A percentile compares a stretch with the other conserved stretches of the same genome.
Evolutionary conservation across 805 yeast genomes (phyloP).

Genomic region (Candida arabinofermentans): DNA sequence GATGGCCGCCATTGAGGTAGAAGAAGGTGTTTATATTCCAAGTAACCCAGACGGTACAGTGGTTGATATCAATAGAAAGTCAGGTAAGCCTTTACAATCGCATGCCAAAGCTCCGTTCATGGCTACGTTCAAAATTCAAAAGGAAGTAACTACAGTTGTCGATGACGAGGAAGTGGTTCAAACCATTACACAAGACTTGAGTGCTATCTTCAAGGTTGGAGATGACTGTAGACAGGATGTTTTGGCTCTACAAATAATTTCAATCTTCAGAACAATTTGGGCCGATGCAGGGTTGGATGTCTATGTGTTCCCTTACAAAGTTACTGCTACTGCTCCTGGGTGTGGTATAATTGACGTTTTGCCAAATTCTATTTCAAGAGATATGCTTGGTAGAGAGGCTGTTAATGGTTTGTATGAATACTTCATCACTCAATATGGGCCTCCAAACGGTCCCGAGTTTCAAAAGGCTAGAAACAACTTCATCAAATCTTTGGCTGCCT

Average conservation of each 20-base stretch:
- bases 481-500: conserved; percentile 91
- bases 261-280: conserved; percentile 91
- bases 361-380: conserved; percentile 93
- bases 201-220: conserved; percentile 98
- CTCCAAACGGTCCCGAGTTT: conserved; percentile 84
- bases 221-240: conserved; percentile 99
- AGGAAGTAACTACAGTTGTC: conserved; percentile 45
- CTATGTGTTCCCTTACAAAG: conserved; percentile 89
- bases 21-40: conserved; percentile 86
- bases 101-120: conserved; percentile 98
- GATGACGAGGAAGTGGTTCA: conserved; percentile 32
- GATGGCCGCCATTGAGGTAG: conserved; percentile 71
- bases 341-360: conserved; percentile 98
- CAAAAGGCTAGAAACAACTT: conserved; percentile 91
- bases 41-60: conserved; percentile 96
- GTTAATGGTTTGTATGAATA: conserved; percentile 95
- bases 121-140: conserved; percentile 88
- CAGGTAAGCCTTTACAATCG: conserved; percentile 93
- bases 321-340: conserved; percentile 98
- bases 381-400: conserved; percentile 98
- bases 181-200: conserved; percentile 43
- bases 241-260: conserved; percentile 84
- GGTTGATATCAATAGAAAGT: conserved; percentile 82
- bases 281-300: conserved; percentile 82
- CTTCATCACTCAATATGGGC: conserved; percentile 87